Evolutionary conservation across 1,284 basidiomycete genomes (phyloP), one percentile per base, ranked within the genome.

Genomic region (Xanthoconium separans): DNA sequence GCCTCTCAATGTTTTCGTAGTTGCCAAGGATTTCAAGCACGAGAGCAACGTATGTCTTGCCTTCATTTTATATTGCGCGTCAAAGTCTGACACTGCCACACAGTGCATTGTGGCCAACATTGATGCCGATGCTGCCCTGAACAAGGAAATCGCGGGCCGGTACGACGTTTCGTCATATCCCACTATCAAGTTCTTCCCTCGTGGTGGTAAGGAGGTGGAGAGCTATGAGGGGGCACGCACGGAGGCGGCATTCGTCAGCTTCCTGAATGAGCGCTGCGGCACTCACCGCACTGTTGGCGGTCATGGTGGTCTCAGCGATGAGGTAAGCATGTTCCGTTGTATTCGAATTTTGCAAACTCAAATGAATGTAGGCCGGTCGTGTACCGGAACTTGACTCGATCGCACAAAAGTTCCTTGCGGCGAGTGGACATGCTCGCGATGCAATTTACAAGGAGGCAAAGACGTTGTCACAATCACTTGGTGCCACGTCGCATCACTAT

Each of bases 141-240:
- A 97, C 80, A 81, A 82, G 63, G 82, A 80, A 27, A 73, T 98
- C 54, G 87, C 89, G n/a, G 63, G 73, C 46, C 82, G 84, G 64
- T 95, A 93, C 68, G 89, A 79, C 13, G 80, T 97, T 56, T 70
- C 73, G 39, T 82, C 84, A 57, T 91, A 83, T 85, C 96, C 96
- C 0, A 98, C 95, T 16, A 85, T 99, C 77, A 95, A 92, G 72
- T 97, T 96, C 80, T 98, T 95, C 85, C 81, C 91, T 64, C 87
- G 87, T 69, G 91, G 75, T 50, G 72, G 72, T 59, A 77, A 77
- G 60, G 77, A 83, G 58, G 82, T 84, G 12, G 75, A 85, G 51
- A 75, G 73, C 22, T 97, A 97, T 72, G 79, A 84, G 16, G 82
- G 83, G 40, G 81, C 75, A 34, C 83, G 91, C 52, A 74, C 78